Conservation (phyloP, 2,329 filamentous ascomycete genomes). For the Fusarium sp. region DNA sequence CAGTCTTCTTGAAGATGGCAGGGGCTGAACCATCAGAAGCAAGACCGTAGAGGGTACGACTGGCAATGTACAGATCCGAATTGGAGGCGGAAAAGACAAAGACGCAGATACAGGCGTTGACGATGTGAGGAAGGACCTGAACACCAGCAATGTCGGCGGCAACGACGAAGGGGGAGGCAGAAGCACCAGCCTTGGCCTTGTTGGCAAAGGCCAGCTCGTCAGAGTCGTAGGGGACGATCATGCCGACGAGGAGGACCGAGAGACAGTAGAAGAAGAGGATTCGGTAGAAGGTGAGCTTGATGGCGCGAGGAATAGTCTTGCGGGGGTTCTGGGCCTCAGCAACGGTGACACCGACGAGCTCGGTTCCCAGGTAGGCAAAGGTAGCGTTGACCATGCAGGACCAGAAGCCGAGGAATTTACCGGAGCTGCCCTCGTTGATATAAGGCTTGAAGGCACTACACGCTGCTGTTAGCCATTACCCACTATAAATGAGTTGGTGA, state of each 20-base stretch:
- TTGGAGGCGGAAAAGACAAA: slow-evolving; percentile 85
- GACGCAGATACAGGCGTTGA: slow-evolving; percentile 81
- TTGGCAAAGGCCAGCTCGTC: slow-evolving; percentile 71
- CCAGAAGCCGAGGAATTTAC: slow-evolving; percentile 76
- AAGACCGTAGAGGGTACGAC: slow-evolving; percentile 80
- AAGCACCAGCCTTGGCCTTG: slow-evolving; percentile 55
- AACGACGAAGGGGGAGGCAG: slow-evolving; percentile 80
- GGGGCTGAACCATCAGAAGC: slow-evolving; percentile 81
- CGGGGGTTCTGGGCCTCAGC: slow-evolving; percentile 86
- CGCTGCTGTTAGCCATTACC: not conserved
- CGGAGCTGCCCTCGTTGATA: slow-evolving; percentile 52
- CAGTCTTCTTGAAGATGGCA: slow-evolving; percentile 78
- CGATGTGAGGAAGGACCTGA: slow-evolving; percentile 72
- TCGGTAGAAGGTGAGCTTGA: slow-evolving; percentile 85
- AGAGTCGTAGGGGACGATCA: slow-evolving; percentile 82
- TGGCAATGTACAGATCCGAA: slow-evolving; percentile 83
- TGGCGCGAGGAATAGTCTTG: slow-evolving; percentile 81
- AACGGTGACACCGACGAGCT: slow-evolving; percentile 83
- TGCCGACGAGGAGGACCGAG: slow-evolving; percentile 81
- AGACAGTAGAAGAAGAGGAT: slow-evolving; percentile 86
- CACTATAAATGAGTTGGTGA: too few relatives aligned
- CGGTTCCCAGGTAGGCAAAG: slow-evolving; percentile 84
- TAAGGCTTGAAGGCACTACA: slow-evolving; percentile 56
- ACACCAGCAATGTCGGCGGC: slow-evolving; percentile 78
- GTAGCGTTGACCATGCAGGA: slow-evolving; percentile 81